These are phyloP conservation scores for Hibiscus syriacus DNA, from an alignment of 345 rosid species.

Conservation along the genomic window DNA sequence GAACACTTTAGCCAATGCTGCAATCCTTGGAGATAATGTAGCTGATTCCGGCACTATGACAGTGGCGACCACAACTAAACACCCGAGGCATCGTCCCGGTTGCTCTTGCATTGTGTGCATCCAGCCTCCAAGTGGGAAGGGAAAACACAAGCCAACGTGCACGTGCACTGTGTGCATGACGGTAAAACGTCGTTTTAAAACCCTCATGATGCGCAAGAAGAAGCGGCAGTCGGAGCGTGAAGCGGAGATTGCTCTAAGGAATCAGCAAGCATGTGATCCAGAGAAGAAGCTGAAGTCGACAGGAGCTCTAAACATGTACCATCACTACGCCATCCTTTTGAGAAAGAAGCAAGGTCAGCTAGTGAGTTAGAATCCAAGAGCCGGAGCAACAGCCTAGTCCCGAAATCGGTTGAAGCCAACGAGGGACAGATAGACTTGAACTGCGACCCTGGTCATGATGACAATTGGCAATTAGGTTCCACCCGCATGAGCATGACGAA, in stretches of 20 bases:
- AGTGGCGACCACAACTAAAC: conserved; percentile 88
- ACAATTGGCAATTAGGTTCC: conserved; percentile 24
- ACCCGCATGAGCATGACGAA: conserved; percentile 62
- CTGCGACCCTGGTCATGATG: conserved; percentile 58
- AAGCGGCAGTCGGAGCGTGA: conserved; percentile 75
- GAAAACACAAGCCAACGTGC: no score
- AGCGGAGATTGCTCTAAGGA: conserved; percentile 73
- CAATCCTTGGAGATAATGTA: conserved; percentile 41
- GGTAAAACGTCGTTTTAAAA: conserved; percentile 74
- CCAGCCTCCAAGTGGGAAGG: no score
- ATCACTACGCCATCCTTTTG: conserved; percentile 32
- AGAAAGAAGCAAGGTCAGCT: conserved; percentile 36
- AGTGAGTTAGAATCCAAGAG: no score
- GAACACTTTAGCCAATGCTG: conserved; percentile 65
- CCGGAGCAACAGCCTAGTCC: conserved; percentile 34
- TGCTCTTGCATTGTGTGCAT: no score
- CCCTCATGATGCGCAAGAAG: conserved; percentile 90
- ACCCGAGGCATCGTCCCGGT: no score
- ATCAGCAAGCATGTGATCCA: conserved; percentile 39
- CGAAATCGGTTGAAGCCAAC: conserved; percentile 26
- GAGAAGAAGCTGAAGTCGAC: conserved; percentile 69
- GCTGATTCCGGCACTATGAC: conserved; percentile 40
- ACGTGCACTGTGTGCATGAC: no score
- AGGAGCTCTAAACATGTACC: conserved; percentile 46
- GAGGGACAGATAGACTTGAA: no score